Evolutionary conservation across 495 filamentous ascomycete genomes (phyloP).

Genomic region (Podospora pseudoanserina): DNA sequence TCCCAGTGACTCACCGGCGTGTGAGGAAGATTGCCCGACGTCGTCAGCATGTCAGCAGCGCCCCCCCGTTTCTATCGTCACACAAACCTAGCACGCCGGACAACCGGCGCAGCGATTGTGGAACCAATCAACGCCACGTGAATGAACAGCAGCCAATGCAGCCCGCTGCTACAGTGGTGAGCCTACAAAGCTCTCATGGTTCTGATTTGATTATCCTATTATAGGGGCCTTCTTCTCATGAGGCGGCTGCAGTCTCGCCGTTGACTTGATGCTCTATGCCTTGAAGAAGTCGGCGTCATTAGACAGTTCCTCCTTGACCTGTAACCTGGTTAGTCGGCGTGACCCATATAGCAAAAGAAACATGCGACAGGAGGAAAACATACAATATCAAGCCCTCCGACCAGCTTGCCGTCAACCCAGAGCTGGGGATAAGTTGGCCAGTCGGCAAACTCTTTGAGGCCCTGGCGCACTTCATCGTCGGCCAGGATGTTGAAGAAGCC

Average conservation of each 20-base stretch:
- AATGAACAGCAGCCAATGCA: not conserved
- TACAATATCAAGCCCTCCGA: conserved; percentile 96
- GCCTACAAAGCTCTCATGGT: not conserved
- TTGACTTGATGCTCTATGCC: conserved; percentile 55
- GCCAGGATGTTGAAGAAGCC: conserved; percentile 99
- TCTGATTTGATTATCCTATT: not conserved
- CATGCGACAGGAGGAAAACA: conserved; percentile 34
- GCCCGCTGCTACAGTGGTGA: not conserved
- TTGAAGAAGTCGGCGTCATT: conserved; percentile 65
- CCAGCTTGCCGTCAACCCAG: conserved; percentile 75
- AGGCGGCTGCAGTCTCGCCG: conserved; percentile 31
- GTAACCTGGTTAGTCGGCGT: not conserved
- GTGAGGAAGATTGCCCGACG: not conserved
- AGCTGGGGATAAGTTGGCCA: conserved; percentile 97
- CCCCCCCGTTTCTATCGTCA: not conserved
- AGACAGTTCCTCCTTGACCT: conserved; percentile 40
- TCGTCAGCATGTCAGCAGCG: not conserved
- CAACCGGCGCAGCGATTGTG: not conserved
- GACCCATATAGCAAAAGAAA: not conserved
- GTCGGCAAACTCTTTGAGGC: conserved; percentile 89
- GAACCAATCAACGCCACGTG: conserved; percentile 1
- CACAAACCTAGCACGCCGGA: not conserved
- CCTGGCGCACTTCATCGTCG: conserved; percentile 95
- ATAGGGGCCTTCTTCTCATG: conserved; percentile 7
- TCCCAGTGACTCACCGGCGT: not conserved